phyloP scores from a whole-genome alignment of 2,329 filamentous ascomycete genomes.

The Rachicladosporium sp. region DNA sequence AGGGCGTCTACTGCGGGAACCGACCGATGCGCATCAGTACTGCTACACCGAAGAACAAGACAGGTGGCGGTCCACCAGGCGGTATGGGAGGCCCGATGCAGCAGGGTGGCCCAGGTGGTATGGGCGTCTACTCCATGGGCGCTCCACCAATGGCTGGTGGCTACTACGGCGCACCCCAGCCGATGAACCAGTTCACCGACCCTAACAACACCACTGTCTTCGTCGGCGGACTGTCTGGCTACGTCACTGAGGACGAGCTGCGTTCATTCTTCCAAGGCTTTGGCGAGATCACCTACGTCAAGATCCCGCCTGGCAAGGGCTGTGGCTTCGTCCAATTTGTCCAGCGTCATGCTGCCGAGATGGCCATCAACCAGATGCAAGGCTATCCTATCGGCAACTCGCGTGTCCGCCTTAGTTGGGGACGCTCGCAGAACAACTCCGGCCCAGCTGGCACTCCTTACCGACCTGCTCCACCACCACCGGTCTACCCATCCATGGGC shows the following conservation, averaged over 20 bases:
- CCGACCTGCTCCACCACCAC: constrained; percentile 75
- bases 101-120: constrained; percentile 33
- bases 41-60: constrained; percentile 89
- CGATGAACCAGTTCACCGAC: constrained; percentile 99
- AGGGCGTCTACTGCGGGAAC: constrained; percentile 98
- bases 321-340: constrained; percentile 99
- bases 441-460: constrained; percentile 92
- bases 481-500: constrained; percentile 55
- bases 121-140: constrained; percentile 59
- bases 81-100: constrained; percentile 33
- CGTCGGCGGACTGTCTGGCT: constrained; percentile 90
- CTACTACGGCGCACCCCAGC: constrained; percentile 57
- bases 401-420: constrained; percentile 93
- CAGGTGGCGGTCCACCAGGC: constrained; percentile 41
- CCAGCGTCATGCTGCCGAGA: constrained; percentile 94
- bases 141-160: constrained; percentile 48
- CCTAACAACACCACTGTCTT: constrained; percentile 99
- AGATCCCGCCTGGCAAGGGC: constrained; percentile 97
- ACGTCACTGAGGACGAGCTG: constrained; percentile 98
- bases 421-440: constrained; percentile 97
- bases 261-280: constrained; percentile 99
- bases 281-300: constrained; percentile 98
- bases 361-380: constrained; percentile 99
- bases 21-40: constrained; percentile 97
- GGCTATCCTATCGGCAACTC: constrained; percentile 99